phyloP scores from a whole-genome alignment of 257 asterid species.

The Rauvolfia tetraphylla region DNA sequence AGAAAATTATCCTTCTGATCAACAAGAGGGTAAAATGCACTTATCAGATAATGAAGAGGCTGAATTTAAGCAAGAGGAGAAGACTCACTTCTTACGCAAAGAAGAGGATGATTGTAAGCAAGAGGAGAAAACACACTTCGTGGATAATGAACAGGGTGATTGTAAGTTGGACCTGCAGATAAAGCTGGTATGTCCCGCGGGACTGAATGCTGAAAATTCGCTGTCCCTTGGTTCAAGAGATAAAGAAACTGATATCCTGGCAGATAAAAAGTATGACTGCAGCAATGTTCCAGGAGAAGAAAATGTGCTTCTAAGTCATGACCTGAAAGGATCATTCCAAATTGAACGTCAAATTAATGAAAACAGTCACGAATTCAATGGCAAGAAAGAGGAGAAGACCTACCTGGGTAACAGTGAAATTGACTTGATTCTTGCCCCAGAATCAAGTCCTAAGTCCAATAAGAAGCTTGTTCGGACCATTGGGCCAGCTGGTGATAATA shows the following conservation, averaged over 20 bases:
- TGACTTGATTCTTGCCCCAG: conserved; percentile 20
- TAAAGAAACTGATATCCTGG: background rate
- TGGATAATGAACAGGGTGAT: conserved; percentile 11
- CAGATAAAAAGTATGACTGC: background rate
- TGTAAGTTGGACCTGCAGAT: conserved; percentile 16
- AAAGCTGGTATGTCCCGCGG: conserved; percentile 17
- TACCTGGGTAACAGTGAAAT: conserved; percentile 9
- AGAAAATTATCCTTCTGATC: background rate
- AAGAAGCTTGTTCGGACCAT: conserved; percentile 28
- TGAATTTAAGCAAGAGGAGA: conserved; percentile 4
- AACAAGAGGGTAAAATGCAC: conserved; percentile 1
- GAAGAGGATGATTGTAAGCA: background rate
- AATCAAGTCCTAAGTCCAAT: conserved; percentile 28
- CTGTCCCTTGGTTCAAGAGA: background rate
- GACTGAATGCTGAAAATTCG: background rate
- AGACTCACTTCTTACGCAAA: background rate
- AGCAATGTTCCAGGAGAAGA: background rate
- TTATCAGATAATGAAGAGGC: background rate
- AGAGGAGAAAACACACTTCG: background rate
- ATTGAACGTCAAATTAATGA: conserved; percentile 22
- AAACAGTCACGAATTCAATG: background rate
- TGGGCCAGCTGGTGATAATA: conserved; percentile 38
- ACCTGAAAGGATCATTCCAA: conserved; percentile 10
- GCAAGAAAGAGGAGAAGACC: conserved; percentile 20
- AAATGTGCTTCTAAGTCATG: background rate